Conservation (phyloP, 495 filamentous ascomycete species). For the Margaritispora aquatica region DNA sequence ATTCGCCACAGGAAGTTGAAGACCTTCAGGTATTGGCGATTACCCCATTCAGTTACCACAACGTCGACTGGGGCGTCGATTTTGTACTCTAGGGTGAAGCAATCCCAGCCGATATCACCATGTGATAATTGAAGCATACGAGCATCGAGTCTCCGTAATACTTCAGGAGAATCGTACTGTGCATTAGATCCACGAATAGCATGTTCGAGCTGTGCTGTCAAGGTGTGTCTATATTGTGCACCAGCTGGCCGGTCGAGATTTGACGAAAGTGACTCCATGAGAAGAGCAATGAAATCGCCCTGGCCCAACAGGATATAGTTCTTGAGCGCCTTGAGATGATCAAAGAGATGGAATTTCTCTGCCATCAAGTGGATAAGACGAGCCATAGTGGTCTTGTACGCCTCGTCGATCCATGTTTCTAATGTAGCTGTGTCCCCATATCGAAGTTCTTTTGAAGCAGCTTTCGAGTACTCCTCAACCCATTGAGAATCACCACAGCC, state of each 20-base stretch:
- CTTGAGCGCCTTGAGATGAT: slow-evolving; percentile 88
- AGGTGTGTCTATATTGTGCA: slow-evolving; percentile 87
- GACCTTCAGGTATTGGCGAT: slow-evolving; percentile 93
- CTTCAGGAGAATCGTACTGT: slow-evolving; percentile 90
- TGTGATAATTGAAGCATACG: slow-evolving; percentile 93
- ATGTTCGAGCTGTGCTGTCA: slow-evolving; percentile 95
- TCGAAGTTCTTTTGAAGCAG: slow-evolving; percentile 81
- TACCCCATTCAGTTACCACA: slow-evolving; percentile 90
- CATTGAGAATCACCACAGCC: slow-evolving; percentile 89
- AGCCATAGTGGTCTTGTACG: slow-evolving; percentile 96
- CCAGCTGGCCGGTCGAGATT: slow-evolving; percentile 95
- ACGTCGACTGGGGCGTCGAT: slow-evolving; percentile 97
- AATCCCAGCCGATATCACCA: slow-evolving; percentile 98
- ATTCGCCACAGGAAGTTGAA: slow-evolving; percentile 99
- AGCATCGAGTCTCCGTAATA: slow-evolving; percentile 85
- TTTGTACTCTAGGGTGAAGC: slow-evolving; percentile 98
- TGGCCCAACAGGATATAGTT: slow-evolving; percentile 91
- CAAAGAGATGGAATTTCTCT: slow-evolving; percentile 87
- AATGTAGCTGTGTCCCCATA: slow-evolving; percentile 93
- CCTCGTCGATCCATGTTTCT: slow-evolving; percentile 89
- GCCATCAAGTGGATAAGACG: slow-evolving; percentile 92
- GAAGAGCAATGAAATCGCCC: slow-evolving; percentile 93
- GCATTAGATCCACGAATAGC: slow-evolving; percentile 96
- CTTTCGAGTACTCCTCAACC: slow-evolving; percentile 96
- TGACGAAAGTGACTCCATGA: slow-evolving; percentile 92